A percentile compares a stretch with the other conserved stretches of the same genome.
Evolutionary conservation across 805 yeast genomes (phyloP).

Genomic region (Phaffomyces thermotolerans): DNA sequence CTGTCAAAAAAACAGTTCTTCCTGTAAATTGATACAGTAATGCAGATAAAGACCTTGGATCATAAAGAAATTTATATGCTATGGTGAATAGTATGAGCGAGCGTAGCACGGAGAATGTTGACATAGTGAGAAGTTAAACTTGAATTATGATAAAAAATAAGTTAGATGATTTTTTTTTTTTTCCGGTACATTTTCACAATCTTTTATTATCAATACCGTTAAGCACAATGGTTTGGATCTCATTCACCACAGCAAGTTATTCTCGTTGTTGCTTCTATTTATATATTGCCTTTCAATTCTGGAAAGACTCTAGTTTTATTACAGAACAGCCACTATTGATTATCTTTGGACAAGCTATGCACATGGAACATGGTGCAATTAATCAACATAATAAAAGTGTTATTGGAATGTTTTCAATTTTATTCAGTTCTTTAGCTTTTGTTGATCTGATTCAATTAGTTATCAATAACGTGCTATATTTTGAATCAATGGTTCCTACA

Average conservation of each 20-base stretch:
- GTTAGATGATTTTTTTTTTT: not conserved
- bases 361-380: conserved; percentile 37
- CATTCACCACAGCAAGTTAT: conserved; percentile 42
- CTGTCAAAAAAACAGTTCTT: conserved; percentile 4
- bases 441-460: conserved; percentile 55
- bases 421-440: conserved; percentile 38
- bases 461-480: conserved; percentile 37
- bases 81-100: not conserved
- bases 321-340: conserved; percentile 39
- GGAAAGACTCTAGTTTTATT: conserved; percentile 41
- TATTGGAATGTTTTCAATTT: conserved; percentile 29
- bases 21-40: conserved; percentile 4
- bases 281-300: conserved; percentile 36
- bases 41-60: conserved; percentile 1
- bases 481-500: conserved; percentile 53
- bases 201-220: not conserved
- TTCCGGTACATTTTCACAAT: not conserved
- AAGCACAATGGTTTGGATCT: conserved; percentile 40
- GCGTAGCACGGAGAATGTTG: conserved; percentile 1
- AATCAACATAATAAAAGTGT: conserved; percentile 22
- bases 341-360: conserved; percentile 56
- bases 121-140: too few relatives aligned
- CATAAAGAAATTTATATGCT: conserved; percentile 3
- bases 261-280: conserved; percentile 39
- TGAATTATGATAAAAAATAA: too few relatives aligned